Base-by-base conservation (phyloP, 2,329 filamentous ascomycete species). In the Exophiala lecanii-corni region DNA sequence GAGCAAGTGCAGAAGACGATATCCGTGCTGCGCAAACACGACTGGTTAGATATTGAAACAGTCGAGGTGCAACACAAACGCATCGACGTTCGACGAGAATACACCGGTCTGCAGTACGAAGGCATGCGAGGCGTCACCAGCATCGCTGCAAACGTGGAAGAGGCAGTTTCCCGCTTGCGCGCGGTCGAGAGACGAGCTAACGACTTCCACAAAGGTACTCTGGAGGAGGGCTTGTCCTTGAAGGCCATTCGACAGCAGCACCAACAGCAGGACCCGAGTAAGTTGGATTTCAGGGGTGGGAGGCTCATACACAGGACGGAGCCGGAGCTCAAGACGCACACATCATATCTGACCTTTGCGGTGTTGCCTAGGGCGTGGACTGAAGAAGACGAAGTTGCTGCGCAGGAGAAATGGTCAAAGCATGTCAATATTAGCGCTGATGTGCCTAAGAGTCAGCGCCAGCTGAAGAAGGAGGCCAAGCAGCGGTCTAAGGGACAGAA, bases 321-420 rank as follows among this genome's bases (percentile, higher is more conserved):
- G 67, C 71, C 81, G 0, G 92, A 98, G 59, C 70, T 97, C 47
- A 96, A 95, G 74, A 92, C 86, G 5, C 92, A 98, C 65, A 98
- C 92, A 0, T 92, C 86, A n/a, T 98, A 98, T 62, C 75, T 98
- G 3, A 85, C 94, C 3, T 98, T 98, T 68, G 92, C 92, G 0
- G 71, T 92, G 2, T 67, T 98, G 47, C 91, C 92, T n/a, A 75
- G 81, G 32, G 82, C 86, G 50, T 98, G 92, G 92, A 82, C 73
- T 0, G 82, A 79, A 25, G 85, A 84, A 47, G 87, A 95, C 53
- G 92, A 98, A 66, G 75, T 75, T 21, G 74, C 74, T 20, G 81
- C 82, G 38, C 67, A 75, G 52, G 71, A 75, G 39, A 78, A 74
- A 50, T 88, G 81, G 77, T 42, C 41, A 5, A 50, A 47, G 35